Percentiles rank a stretch among this genome's conserved stretches.
Evolutionary conservation across 306 rosid species (phyloP).

Genomic region (Cucumis melo): DNA sequence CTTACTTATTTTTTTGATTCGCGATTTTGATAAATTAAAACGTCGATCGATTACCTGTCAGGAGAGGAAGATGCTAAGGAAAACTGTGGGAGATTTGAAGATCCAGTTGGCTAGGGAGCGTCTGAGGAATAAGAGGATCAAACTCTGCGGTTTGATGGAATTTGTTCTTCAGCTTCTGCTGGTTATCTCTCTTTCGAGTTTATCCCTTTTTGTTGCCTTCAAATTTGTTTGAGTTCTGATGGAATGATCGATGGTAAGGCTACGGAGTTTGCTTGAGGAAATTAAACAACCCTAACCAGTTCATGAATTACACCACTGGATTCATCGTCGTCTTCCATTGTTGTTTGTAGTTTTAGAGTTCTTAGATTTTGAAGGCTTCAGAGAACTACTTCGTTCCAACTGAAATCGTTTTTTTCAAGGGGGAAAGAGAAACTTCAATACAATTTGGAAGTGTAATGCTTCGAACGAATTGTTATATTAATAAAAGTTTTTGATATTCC

Average conservation of each 20-base stretch:
- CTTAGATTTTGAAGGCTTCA: not conserved
- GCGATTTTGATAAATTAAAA: not conserved
- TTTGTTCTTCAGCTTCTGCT: conserved; percentile 24
- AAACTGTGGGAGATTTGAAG: conserved; percentile 31
- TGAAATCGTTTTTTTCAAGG: not conserved
- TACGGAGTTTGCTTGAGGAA: not conserved
- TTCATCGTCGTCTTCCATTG: not conserved
- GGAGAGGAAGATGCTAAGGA: conserved; percentile 25
- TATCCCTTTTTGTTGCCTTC: conserved; percentile 21
- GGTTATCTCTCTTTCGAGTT: conserved; percentile 19
- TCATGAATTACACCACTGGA: not conserved
- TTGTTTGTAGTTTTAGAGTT: not conserved
- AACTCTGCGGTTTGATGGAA: conserved; percentile 30
- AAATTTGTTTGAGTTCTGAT: not conserved
- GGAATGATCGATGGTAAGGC: too few relatives aligned
- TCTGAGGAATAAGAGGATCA: conserved; percentile 28
- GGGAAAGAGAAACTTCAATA: not conserved
- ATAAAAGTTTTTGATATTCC: too few relatives aligned
- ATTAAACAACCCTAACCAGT: not conserved
- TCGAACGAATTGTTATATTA: not conserved
- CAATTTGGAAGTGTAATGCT: not conserved
- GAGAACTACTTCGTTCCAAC: not conserved
- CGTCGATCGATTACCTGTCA: not conserved
- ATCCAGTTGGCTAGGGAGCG: conserved; percentile 33
- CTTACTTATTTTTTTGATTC: not conserved